Conservation (phyloP, 495 filamentous ascomycete species). For the Annulohypoxylon moriforme region DNA sequence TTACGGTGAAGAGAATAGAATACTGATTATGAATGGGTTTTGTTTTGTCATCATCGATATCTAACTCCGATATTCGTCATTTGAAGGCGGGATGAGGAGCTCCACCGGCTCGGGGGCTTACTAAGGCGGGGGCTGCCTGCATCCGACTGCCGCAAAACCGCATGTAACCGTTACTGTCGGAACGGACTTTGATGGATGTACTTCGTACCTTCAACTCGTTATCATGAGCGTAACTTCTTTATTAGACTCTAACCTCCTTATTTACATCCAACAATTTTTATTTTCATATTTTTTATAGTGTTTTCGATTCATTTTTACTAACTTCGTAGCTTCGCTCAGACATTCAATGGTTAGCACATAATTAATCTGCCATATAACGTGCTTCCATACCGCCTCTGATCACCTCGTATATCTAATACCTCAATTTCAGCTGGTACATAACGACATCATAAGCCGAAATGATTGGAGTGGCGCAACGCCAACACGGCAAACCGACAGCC, state of each 20-base stretch:
- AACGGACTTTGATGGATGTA: neutral
- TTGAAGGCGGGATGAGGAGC: constrained; percentile 41
- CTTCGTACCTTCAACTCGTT: neutral
- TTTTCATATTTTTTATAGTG: neutral
- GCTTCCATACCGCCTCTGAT: constrained; percentile 9
- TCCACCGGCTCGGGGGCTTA: constrained; percentile 33
- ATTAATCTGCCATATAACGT: constrained; percentile 4
- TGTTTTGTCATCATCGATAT: constrained; percentile 42
- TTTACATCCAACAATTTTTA: neutral
- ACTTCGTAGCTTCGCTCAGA: neutral
- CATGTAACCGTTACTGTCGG: constrained; percentile 7
- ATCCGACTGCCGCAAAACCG: constrained; percentile 38
- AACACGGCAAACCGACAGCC: constrained; percentile 33
- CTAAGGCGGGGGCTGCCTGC: constrained; percentile 6
- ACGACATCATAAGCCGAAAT: neutral
- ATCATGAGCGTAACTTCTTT: too few relatives aligned
- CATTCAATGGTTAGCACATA: neutral
- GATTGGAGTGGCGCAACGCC: neutral
- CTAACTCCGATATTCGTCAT: constrained; percentile 40
- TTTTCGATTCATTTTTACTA: neutral
- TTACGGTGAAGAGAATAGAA: constrained; percentile 7
- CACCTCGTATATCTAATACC: constrained; percentile 1
- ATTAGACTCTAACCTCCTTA: neutral
- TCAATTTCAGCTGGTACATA: neutral
- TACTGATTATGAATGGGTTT: constrained; percentile 9